Evolutionary conservation across 2,329 filamentous ascomycete genomes (phyloP).

Genomic region (Pseudogymnoascus sp.): DNA sequence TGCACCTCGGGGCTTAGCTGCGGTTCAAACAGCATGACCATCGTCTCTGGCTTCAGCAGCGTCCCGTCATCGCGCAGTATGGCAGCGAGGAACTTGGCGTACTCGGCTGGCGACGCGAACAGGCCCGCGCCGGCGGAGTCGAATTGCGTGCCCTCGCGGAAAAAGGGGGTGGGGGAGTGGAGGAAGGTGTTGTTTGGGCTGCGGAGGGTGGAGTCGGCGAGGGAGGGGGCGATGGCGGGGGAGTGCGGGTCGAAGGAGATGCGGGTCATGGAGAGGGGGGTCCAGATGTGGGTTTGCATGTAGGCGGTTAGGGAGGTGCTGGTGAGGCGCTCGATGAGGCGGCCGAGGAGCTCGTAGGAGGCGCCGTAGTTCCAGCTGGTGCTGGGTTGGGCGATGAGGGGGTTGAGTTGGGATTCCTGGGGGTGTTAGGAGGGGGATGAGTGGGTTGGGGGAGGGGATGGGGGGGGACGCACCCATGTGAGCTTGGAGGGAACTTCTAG

Average conservation of each 20-base stretch:
- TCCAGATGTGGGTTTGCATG: slow-evolving; percentile 4
- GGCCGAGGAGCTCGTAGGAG: background rate
- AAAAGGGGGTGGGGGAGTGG: background rate
- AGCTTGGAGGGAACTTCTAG: background rate
- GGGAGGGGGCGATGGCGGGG: background rate
- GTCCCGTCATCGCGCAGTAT: slow-evolving; percentile 11
- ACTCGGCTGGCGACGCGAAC: slow-evolving; percentile 6
- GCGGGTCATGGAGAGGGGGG: slow-evolving; percentile 12
- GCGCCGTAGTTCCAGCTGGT: background rate
- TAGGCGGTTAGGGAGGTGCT: slow-evolving; percentile 2
- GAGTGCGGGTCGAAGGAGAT: slow-evolving; percentile 13
- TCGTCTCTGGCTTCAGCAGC: slow-evolving; percentile 7
- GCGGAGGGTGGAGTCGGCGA: background rate
- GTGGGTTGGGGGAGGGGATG: background rate
- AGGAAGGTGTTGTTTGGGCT: background rate
- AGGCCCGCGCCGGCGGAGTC: slow-evolving; percentile 11
- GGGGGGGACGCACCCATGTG: background rate
- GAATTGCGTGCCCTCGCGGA: background rate
- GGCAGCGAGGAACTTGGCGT: slow-evolving; percentile 12
- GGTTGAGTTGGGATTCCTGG: background rate
- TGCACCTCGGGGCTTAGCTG: slow-evolving; percentile 7
- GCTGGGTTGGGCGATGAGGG: background rate
- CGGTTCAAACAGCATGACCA: slow-evolving; percentile 12
- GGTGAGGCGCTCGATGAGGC: background rate
- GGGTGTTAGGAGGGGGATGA: background rate